phyloP scores from a whole-genome alignment of 768 basidiomycete species.

The Mycena rebaudengoi region DNA sequence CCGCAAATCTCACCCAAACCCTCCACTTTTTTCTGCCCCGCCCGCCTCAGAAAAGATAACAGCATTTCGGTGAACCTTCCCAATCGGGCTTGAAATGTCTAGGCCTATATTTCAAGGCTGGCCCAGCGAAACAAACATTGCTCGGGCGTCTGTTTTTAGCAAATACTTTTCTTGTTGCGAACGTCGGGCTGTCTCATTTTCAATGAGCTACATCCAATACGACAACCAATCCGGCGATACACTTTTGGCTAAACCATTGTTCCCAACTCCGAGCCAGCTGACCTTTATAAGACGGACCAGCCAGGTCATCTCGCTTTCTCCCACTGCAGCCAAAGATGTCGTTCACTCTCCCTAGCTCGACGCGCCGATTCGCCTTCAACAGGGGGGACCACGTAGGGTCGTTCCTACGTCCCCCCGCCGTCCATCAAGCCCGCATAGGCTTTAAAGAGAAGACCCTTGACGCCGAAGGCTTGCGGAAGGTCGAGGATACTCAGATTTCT shows the following conservation, averaged over 20 bases:
- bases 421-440: constrained; percentile 43
- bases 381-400: constrained; percentile 48
- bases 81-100: too few species aligned
- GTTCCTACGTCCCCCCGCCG: constrained; percentile 43
- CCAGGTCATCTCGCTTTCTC: background rate
- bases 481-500: constrained; percentile 47
- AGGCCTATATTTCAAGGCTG: too few species aligned
- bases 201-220: too few species aligned
- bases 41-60: too few species aligned
- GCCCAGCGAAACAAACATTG: too few species aligned
- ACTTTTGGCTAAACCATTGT: constrained; percentile 26
- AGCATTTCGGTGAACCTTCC: too few species aligned
- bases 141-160: too few species aligned
- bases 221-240: background rate
- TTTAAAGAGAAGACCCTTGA: constrained; percentile 41
- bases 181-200: too few species aligned
- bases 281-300: constrained; percentile 17
- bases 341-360: constrained; percentile 14
- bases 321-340: constrained; percentile 12
- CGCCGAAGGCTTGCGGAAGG: constrained; percentile 37
- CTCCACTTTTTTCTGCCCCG: too few species aligned
- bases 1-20: background rate
- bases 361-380: constrained; percentile 26
- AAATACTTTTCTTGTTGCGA: too few species aligned
- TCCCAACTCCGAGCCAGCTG: constrained; percentile 18